These are phyloP conservation scores for Fusarium anthophilum DNA, from an alignment of 2,329 filamentous ascomycete species.

Conservation along the genomic window DNA sequence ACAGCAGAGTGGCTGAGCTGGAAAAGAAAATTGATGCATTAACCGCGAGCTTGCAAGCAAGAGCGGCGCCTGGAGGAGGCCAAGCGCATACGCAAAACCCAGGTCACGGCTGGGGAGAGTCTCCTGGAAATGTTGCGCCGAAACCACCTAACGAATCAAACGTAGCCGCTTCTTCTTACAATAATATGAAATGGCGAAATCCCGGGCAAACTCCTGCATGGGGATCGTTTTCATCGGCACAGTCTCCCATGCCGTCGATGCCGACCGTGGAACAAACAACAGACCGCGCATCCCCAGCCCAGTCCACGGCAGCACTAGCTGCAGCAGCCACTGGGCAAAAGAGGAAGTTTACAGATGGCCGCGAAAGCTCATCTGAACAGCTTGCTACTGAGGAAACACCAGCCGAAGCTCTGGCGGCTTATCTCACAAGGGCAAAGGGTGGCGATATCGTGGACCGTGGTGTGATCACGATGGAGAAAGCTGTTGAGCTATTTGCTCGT, in stretches of 20 bases:
- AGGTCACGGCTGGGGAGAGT: constrained; percentile 10
- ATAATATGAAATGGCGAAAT: constrained; percentile 18
- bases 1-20: constrained; percentile 86
- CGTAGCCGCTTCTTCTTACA: constrained; percentile 7
- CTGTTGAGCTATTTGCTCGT: constrained; percentile 63
- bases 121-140: constrained; percentile 9
- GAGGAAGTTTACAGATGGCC: constrained; percentile 44
- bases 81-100: constrained; percentile 12
- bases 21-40: constrained; percentile 93
- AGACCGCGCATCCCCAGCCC: constrained; percentile 19
- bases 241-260: constrained; percentile 11
- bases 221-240: constrained; percentile 25
- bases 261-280: constrained; percentile 22
- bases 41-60: constrained; percentile 79
- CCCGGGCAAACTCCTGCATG: constrained; percentile 17
- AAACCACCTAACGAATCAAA: constrained; percentile 14
- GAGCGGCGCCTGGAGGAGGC: constrained; percentile 38
- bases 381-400: constrained; percentile 18
- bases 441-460: constrained; percentile 68
- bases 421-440: constrained; percentile 42
- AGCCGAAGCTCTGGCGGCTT: constrained; percentile 32
- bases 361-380: constrained; percentile 26
- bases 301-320: constrained; percentile 5
- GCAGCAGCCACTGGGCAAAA: constrained; percentile 42
- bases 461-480: constrained; percentile 64